These are phyloP conservation scores for Achaetomium macrosporum DNA, from an alignment of 2,329 filamentous ascomycete species.

Conservation along the genomic window DNA sequence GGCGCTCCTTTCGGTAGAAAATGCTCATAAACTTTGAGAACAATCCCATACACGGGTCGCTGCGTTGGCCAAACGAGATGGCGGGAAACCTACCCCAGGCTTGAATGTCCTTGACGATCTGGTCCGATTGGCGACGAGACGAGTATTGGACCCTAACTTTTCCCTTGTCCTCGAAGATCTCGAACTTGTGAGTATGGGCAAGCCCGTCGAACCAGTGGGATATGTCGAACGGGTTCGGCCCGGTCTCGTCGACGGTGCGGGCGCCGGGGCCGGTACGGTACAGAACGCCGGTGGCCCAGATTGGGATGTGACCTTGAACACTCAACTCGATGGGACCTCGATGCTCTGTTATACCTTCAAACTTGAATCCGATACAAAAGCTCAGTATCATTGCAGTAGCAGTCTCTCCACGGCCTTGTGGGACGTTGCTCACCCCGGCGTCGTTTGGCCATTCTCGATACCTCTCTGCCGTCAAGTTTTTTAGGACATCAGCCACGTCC, in stretches of 20 bases:
- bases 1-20: conserved; percentile 57
- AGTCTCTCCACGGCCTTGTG: neutral
- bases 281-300: conserved; percentile 64
- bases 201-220: conserved; percentile 82
- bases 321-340: conserved; percentile 56
- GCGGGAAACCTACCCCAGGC: conserved; percentile 50
- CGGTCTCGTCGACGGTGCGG: conserved; percentile 52
- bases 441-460: conserved; percentile 45
- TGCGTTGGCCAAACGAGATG: conserved; percentile 63
- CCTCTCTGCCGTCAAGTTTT: conserved; percentile 15
- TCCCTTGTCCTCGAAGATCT: conserved; percentile 46
- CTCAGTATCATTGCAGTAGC: neutral
- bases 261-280: conserved; percentile 70
- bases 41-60: conserved; percentile 67
- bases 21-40: conserved; percentile 66
- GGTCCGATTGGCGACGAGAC: conserved; percentile 62
- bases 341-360: conserved; percentile 62
- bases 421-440: conserved; percentile 35
- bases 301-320: conserved; percentile 62
- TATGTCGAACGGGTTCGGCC: conserved; percentile 53
- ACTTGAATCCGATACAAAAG: conserved; percentile 39
- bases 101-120: conserved; percentile 54
- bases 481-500: neutral
- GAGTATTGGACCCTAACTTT: conserved; percentile 55
- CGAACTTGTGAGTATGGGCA: conserved; percentile 65